Evolutionary conservation across 495 filamentous ascomycete genomes (phyloP).

Genomic region (Usnea hakonensis): DNA sequence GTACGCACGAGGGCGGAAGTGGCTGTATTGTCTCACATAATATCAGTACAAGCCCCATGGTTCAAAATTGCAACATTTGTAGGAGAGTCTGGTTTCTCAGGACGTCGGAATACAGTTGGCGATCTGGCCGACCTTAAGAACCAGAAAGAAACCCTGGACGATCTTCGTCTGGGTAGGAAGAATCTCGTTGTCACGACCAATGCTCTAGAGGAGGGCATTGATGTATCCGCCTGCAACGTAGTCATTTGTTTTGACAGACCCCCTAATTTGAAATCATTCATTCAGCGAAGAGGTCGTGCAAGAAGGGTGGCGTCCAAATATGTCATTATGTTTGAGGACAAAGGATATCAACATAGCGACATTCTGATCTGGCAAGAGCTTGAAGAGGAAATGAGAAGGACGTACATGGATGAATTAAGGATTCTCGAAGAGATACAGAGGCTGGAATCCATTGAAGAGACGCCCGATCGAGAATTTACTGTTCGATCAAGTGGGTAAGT

Average conservation of each 20-base stretch:
- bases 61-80: conserved; percentile 62
- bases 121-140: conserved; percentile 51
- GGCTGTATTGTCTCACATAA: conserved; percentile 55
- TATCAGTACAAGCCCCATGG: conserved; percentile 53
- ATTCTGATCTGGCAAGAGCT: conserved; percentile 50
- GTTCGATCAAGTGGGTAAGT: conserved; percentile 48
- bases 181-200: conserved; percentile 80
- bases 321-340: conserved; percentile 50
- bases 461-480: conserved; percentile 39
- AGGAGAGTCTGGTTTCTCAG: conserved; percentile 53
- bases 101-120: conserved; percentile 45
- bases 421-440: conserved; percentile 37
- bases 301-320: conserved; percentile 64
- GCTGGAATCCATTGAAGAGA: conserved; percentile 46
- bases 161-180: conserved; percentile 58
- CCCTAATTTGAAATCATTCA: conserved; percentile 71
- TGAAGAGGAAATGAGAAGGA: conserved; percentile 64
- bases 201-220: conserved; percentile 88
- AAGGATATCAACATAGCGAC: conserved; percentile 28
- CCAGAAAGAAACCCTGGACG: conserved; percentile 53
- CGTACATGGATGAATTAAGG: conserved; percentile 65
- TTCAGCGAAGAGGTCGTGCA: conserved; percentile 80
- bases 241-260: conserved; percentile 82
- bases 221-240: conserved; percentile 74
- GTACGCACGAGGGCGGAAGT: conserved; percentile 65